Conservation (phyloP, 495 filamentous ascomycete species). For the Baudoinia panamericana region DNA sequence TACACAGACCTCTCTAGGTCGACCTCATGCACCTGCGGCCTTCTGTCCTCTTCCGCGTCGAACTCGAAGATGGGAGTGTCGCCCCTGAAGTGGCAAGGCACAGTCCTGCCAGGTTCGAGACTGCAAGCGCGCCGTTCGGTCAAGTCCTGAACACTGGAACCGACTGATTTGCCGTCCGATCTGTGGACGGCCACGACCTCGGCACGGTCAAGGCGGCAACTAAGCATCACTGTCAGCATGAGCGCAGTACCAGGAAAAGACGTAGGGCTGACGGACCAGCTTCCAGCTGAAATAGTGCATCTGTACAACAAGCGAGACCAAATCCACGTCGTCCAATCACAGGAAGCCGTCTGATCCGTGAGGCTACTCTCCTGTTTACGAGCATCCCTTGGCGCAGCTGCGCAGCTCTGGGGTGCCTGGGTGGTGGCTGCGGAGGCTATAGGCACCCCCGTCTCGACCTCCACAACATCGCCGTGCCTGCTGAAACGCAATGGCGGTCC, state of each 20-base stretch:
- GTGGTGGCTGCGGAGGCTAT: background rate
- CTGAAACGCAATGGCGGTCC: background rate
- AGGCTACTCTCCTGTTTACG: background rate
- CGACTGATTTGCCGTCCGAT: background rate
- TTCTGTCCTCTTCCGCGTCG: background rate
- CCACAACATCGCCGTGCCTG: too few relatives aligned
- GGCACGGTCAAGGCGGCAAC: background rate
- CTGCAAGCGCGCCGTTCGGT: background rate
- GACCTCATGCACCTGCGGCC: background rate
- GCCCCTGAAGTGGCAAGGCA: background rate
- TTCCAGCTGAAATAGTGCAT: too few relatives aligned
- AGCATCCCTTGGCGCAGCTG: background rate
- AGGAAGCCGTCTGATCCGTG: background rate
- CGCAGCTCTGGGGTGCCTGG: background rate
- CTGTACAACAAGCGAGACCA: background rate
- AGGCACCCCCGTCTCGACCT: background rate
- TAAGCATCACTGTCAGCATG: slow-evolving; percentile 1
- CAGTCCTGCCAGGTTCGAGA: background rate
- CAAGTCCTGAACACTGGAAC: too few relatives aligned
- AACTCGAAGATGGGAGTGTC: background rate
- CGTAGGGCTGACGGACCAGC: too few relatives aligned
- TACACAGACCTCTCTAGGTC: background rate
- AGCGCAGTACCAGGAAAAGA: background rate
- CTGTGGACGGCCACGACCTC: background rate
- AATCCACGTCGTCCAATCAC: background rate